These are phyloP conservation scores for Candida andamanensis DNA, from an alignment of 805 yeast species.

Conservation along the genomic window DNA sequence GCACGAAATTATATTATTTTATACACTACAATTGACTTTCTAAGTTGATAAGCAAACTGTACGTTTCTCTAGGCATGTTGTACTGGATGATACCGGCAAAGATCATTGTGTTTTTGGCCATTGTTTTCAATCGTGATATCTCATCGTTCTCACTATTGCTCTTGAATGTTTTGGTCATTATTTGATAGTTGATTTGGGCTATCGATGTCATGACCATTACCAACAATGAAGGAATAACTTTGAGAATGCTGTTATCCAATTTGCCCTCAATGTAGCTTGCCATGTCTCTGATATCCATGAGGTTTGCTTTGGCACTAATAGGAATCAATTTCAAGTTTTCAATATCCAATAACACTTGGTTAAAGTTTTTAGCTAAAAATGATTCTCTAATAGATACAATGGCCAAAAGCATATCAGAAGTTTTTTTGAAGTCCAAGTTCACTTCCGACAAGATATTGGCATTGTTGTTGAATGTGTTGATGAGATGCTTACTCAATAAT, in stretches of 20 bases:
- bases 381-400: constrained; percentile 63
- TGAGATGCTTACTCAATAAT: constrained; percentile 40
- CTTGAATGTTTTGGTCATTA: constrained; percentile 39
- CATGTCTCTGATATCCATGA: constrained; percentile 54
- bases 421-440: constrained; percentile 51
- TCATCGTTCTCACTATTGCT: constrained; percentile 49
- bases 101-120: constrained; percentile 85
- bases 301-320: constrained; percentile 39
- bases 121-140: constrained; percentile 44
- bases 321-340: constrained; percentile 66
- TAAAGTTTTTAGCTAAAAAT: constrained; percentile 56
- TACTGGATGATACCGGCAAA: constrained; percentile 94
- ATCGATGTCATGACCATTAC: constrained; percentile 78
- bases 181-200: constrained; percentile 48
- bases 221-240: constrained; percentile 74
- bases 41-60: constrained; percentile 60
- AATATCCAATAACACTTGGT: constrained; percentile 49
- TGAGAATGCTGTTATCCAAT: constrained; percentile 65
- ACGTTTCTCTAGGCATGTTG: constrained; percentile 84
- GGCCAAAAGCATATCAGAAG: constrained; percentile 58
- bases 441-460: constrained; percentile 55
- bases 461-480: constrained; percentile 48
- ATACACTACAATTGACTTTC: constrained; percentile 35
- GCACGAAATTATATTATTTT: constrained; percentile 2
- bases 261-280: constrained; percentile 60